These are phyloP conservation scores for Apiosordaria backusii DNA, from an alignment of 495 filamentous ascomycete species.

Conservation along the genomic window DNA sequence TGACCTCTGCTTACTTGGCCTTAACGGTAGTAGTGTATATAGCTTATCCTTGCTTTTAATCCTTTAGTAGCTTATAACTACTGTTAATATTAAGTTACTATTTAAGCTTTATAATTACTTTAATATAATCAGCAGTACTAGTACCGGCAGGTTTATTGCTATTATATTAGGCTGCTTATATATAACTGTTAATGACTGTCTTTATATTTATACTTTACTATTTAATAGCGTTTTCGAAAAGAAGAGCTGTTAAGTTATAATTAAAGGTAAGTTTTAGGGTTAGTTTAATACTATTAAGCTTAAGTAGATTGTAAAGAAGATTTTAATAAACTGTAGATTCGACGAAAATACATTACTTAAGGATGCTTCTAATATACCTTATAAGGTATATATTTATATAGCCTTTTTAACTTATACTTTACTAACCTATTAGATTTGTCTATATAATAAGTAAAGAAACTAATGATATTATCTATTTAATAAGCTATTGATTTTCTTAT, in stretches of 20 bases:
- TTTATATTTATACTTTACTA: slow-evolving; percentile 41
- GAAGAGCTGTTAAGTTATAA: slow-evolving; percentile 33
- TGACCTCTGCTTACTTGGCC: too few species aligned
- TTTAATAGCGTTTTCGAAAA: slow-evolving; percentile 38
- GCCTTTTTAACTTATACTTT: not conserved
- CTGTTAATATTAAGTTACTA: slow-evolving; percentile 37
- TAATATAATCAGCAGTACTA: slow-evolving; percentile 36
- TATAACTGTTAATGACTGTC: slow-evolving; percentile 49
- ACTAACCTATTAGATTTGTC: slow-evolving; percentile 42
- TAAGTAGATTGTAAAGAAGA: slow-evolving; percentile 40
- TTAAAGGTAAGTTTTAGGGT: slow-evolving; percentile 34
- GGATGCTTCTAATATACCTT: slow-evolving; percentile 29
- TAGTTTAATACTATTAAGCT: slow-evolving; percentile 42
- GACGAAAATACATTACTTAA: slow-evolving; percentile 40
- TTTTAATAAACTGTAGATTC: slow-evolving; percentile 35
- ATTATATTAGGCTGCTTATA: slow-evolving; percentile 38
- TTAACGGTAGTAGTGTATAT: too few species aligned
- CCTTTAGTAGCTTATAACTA: slow-evolving; percentile 41
- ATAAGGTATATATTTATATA: slow-evolving; percentile 35
- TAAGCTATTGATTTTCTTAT: slow-evolving; percentile 42
- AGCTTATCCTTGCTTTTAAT: too few species aligned
- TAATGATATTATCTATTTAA: slow-evolving; percentile 41
- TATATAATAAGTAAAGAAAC: slow-evolving; percentile 46
- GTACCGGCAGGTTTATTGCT: slow-evolving; percentile 38
- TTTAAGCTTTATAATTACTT: slow-evolving; percentile 50